Conservation (phyloP, 139 green algal species). For the Chlamydomonas incerta region DNA sequence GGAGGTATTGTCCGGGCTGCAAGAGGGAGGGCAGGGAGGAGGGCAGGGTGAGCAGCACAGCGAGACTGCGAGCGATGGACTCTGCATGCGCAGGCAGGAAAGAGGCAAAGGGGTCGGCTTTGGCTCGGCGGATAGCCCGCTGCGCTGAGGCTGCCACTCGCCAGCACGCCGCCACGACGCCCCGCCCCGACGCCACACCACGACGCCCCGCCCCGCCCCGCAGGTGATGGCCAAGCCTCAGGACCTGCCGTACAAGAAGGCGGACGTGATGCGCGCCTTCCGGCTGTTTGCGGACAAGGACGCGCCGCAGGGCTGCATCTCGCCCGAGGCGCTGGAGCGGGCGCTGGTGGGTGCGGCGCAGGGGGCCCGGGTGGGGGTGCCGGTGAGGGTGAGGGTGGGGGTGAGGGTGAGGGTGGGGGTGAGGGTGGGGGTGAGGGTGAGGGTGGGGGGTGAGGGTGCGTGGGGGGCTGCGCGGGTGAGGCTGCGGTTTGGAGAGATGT, state of each 20-base stretch:
- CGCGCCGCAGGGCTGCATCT: conserved; percentile 53
- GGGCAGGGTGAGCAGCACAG: no score
- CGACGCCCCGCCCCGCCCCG: neutral
- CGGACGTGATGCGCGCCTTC: conserved; percentile 56
- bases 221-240: conserved; percentile 58
- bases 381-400: no score
- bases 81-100: no score
- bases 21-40: no score
- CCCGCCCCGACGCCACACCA: no score
- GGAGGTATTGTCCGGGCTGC: neutral
- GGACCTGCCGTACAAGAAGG: conserved; percentile 54
- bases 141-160: neutral
- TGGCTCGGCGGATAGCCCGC: neutral
- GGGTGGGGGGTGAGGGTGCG: no score
- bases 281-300: conserved; percentile 53
- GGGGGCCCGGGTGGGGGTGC: neutral
- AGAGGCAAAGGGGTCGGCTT: no score
- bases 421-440: conserved; percentile 1
- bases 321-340: conserved; percentile 51
- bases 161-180: no score
- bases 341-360: conserved; percentile 51
- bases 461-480: no score
- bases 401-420: neutral
- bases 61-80: no score
- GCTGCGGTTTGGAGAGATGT: no score